Conservation (phyloP, 1,284 basidiomycete species). For the Fomes fomentarius region DNA sequence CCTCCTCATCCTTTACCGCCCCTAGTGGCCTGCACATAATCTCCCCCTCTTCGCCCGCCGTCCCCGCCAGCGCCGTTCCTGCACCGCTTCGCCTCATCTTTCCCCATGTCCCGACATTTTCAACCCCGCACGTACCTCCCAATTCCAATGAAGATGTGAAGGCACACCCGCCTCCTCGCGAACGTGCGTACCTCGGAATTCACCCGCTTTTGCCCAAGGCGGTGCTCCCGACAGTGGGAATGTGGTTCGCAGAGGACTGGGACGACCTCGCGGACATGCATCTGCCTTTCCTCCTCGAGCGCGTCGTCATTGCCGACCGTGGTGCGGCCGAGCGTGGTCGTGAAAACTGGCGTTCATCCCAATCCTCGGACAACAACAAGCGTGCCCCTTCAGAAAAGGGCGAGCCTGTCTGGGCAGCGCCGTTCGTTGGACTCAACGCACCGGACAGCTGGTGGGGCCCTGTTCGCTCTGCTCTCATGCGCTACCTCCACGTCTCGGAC, state of each 20-base stretch:
- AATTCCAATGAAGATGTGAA: slow-evolving; percentile 26
- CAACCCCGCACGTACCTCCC: slow-evolving; percentile 42
- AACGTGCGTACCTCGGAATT: slow-evolving; percentile 43
- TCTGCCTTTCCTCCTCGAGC: slow-evolving; percentile 74
- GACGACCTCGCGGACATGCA: slow-evolving; percentile 69
- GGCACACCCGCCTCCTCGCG: slow-evolving; percentile 32
- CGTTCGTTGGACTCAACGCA: slow-evolving; percentile 58
- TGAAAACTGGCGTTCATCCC: slow-evolving; percentile 31
- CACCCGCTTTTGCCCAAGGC: slow-evolving; percentile 66
- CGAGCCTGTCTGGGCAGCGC: slow-evolving; percentile 52
- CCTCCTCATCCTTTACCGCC: slow-evolving; percentile 25
- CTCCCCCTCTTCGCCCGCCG: slow-evolving; percentile 38
- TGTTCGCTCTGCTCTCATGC: slow-evolving; percentile 38
- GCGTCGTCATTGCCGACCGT: slow-evolving; percentile 77
- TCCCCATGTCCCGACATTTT: slow-evolving; percentile 63
- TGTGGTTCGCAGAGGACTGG: slow-evolving; percentile 78
- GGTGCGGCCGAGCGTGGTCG: slow-evolving; percentile 60
- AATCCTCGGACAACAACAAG: slow-evolving; percentile 25
- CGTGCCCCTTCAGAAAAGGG: slow-evolving; percentile 21
- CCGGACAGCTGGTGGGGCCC: slow-evolving; percentile 78
- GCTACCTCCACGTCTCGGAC: slow-evolving; percentile 27
- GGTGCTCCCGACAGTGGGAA: slow-evolving; percentile 70
- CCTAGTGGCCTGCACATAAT: slow-evolving; percentile 43
- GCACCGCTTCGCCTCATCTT: slow-evolving; percentile 76
- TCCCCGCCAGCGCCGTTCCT: slow-evolving; percentile 44